Evolutionary conservation across 768 basidiomycete genomes (phyloP), one percentile per base, ranked within the genome.

Genomic region (Neoboletus magnificus): DNA sequence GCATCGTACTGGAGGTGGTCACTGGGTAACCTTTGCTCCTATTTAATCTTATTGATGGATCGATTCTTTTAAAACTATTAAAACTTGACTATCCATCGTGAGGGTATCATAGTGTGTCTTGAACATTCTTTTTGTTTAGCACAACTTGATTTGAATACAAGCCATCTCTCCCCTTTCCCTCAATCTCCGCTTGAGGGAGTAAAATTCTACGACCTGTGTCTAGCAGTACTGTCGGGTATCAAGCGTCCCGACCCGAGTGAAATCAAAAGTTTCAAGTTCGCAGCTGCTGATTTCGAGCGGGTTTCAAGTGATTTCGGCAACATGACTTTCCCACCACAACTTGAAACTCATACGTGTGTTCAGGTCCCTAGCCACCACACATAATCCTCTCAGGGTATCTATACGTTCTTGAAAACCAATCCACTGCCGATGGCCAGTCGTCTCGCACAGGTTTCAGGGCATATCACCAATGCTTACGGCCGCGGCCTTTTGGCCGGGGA

Each of bases 401-500:
- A 39, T 27, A 40, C 47, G 25, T n/a, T 32, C 25, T 39, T 10
- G 20, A 54, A 10, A 35, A 29, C 32, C 20, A 23, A 44, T 36
- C 22, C 20, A 47, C 33, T 33, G 1, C 15, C 59, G 22, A 85
- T 84, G 81, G 71, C 84, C 35, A 71, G 69, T 63, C 82, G 85
- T 66, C 81, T 91, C 41, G 70, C 82, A 44, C 89, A 90, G 72
- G 79, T 91, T 45, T 80, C 88, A 29, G 82, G 82, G 50, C 89
- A 91, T 65, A 71, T 91, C 27, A 79, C 80, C 36, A 85, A 81
- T 64, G 56, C 71, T 22, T 58, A 75, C 52, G 60, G 68, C 22
- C 74, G 78, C 8, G 89, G 90, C 4, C 74, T 93, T 42, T 76
- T 91, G 46, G 79, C 76, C 1, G 88, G 85, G 7, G 87, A 93